Percentiles rank a stretch among this genome's conserved stretches.
phyloP scores from a whole-genome alignment of 352 stramenopile genomes.

The Globisporangium radiosum region DNA sequence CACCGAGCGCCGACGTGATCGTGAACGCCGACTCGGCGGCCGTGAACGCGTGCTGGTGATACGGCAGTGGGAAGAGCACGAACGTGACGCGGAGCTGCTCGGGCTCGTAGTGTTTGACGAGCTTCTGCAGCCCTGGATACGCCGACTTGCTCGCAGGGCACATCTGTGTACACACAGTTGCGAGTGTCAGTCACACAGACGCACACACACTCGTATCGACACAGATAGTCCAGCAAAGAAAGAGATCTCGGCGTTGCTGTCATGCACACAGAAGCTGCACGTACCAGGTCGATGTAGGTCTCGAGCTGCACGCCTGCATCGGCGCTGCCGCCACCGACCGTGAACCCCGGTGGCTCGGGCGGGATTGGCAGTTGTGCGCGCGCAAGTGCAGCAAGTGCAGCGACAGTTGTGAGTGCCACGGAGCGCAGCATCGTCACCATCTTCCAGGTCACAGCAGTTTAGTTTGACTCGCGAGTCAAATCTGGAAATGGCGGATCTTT shows the following conservation, averaged over 20 bases:
- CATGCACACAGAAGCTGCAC: not conserved
- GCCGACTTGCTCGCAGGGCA: constrained; percentile 69
- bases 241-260: not conserved
- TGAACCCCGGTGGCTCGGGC: constrained; percentile 54
- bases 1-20: constrained; percentile 52
- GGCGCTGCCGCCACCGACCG: constrained; percentile 40
- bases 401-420: not conserved
- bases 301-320: constrained; percentile 71
- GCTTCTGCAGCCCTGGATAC: constrained; percentile 56
- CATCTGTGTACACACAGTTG: constrained; percentile 23
- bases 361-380: constrained; percentile 60
- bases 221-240: not conserved
- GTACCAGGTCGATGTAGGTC: constrained; percentile 72
- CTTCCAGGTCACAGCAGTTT: no score
- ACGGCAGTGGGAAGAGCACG: constrained; percentile 72
- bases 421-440: constrained; percentile 16
- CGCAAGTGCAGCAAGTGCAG: constrained; percentile 4
- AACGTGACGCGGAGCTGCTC: constrained; percentile 63
- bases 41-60: constrained; percentile 71
- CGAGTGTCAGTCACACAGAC: no score
- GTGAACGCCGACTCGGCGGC: constrained; percentile 57
- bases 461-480: no score
- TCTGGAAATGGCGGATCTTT: no score
- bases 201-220: not conserved
- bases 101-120: constrained; percentile 43